Conservation (phyloP, 176 grass and related monocot species). For the Carex kokanica region DNA sequence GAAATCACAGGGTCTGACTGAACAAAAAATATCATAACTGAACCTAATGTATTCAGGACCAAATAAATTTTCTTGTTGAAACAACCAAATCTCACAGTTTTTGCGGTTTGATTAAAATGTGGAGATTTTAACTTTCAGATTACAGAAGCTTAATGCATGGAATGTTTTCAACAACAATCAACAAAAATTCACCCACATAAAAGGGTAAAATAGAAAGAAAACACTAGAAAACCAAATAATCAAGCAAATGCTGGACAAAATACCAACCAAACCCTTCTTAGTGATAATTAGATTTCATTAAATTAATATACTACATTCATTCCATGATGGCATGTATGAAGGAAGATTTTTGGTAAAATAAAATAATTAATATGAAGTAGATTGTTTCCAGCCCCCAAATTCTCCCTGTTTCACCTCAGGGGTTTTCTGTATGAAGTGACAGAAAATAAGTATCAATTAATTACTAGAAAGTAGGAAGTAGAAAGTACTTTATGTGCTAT, state of each 20-base stretch:
- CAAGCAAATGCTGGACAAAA: not conserved
- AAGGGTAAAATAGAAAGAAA: not conserved
- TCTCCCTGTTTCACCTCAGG: not conserved
- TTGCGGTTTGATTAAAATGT: not conserved
- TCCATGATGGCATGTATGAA: not conserved
- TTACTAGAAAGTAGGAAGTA: not conserved
- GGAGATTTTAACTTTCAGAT: not conserved
- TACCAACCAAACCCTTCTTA: not conserved
- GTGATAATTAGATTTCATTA: not conserved
- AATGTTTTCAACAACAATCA: not conserved
- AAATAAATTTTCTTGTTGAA: not conserved
- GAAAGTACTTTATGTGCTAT: not conserved
- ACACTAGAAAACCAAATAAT: not conserved
- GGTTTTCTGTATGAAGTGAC: not conserved
- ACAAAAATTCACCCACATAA: not conserved
- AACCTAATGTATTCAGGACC: not conserved
- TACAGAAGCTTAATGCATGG: not conserved
- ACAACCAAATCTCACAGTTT: not conserved
- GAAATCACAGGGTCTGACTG: not conserved
- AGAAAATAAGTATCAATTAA: not conserved
- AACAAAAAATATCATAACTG: not conserved
- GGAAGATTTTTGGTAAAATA: not conserved
- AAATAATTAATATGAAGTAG: not conserved
- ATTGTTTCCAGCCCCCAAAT: conserved; percentile 6
- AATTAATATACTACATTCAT: not conserved